Percentiles rank a stretch among this genome's conserved stretches.
These are phyloP conservation scores for Neofusicoccum kwambonambiense DNA, from an alignment of 2,329 filamentous ascomycete genomes.

Conservation along the genomic window DNA sequence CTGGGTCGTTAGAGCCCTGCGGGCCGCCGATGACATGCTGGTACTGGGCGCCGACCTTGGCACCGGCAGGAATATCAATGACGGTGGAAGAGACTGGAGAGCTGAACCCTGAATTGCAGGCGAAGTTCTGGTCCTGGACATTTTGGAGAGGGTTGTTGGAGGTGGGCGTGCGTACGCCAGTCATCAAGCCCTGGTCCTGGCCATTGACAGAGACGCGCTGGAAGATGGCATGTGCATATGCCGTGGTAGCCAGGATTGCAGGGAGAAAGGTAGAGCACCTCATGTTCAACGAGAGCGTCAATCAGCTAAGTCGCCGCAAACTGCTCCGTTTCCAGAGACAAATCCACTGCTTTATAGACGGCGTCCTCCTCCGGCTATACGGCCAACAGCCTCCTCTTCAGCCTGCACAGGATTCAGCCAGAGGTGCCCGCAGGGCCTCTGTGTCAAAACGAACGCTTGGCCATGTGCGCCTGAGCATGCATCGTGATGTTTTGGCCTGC, in stretches of 20 bases:
- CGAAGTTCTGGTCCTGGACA: slow-evolving; percentile 47
- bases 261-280: slow-evolving; percentile 21
- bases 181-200: slow-evolving; percentile 50
- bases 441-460: not conserved
- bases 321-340: not conserved
- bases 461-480: not conserved
- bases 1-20: slow-evolving; percentile 49
- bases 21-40: slow-evolving; percentile 55
- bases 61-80: slow-evolving; percentile 52
- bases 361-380: not conserved
- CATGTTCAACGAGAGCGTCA: slow-evolving; percentile 17
- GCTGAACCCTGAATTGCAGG: slow-evolving; percentile 48
- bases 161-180: slow-evolving; percentile 50
- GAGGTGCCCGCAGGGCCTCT: not conserved
- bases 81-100: slow-evolving; percentile 39
- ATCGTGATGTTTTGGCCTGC: not conserved
- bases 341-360: not conserved
- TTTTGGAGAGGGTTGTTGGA: slow-evolving; percentile 53
- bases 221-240: slow-evolving; percentile 45
- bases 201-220: slow-evolving; percentile 51
- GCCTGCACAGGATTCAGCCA: not conserved
- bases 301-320: not conserved
- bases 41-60: slow-evolving; percentile 53
- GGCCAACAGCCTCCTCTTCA: not conserved
- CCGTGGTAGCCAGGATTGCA: slow-evolving; percentile 28